Percentiles rank a stretch among this genome's conserved stretches.
These are phyloP conservation scores for Capronia coronata DNA, from an alignment of 2,329 filamentous ascomycete genomes.

Conservation along the genomic window DNA sequence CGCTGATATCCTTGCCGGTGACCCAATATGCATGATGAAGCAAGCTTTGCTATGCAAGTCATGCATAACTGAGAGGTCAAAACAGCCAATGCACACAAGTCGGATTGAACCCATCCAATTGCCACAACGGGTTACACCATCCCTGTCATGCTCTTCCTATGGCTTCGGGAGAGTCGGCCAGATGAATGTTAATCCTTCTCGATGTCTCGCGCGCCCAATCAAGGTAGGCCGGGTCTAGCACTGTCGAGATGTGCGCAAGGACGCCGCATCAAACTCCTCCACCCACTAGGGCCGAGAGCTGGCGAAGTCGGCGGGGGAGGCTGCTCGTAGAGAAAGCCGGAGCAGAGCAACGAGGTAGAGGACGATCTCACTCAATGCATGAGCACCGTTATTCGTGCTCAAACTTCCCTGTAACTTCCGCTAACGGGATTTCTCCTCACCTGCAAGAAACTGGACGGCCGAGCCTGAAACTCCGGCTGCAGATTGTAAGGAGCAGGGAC, in stretches of 20 bases:
- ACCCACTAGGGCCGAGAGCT: too few relatives aligned
- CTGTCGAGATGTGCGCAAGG: too few relatives aligned
- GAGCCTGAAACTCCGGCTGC: conserved; percentile 27
- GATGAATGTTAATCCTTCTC: too few relatives aligned
- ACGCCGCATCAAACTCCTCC: too few relatives aligned
- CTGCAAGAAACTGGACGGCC: conserved; percentile 38
- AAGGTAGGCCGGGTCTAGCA: too few relatives aligned
- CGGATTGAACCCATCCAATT: too few relatives aligned
- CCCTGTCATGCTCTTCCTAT: too few relatives aligned
- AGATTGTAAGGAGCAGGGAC: conserved; percentile 11
- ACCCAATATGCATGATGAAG: not conserved
- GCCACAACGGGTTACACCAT: too few relatives aligned
- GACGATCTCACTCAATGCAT: not conserved
- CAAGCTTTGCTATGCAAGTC: not conserved
- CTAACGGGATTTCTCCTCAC: conserved; percentile 35
- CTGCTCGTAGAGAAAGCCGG: not conserved
- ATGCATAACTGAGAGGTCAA: not conserved
- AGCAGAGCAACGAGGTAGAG: not conserved
- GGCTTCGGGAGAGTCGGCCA: too few relatives aligned
- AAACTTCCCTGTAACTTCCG: conserved; percentile 35
- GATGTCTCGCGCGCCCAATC: too few relatives aligned
- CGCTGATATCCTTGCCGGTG: too few relatives aligned
- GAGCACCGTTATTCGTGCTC: conserved; percentile 3
- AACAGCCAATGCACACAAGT: not conserved
- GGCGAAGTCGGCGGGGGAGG: too few relatives aligned